Base-by-base conservation (phyloP, 805 yeast species). In the Wickerhamomyces silvicola region DNA sequence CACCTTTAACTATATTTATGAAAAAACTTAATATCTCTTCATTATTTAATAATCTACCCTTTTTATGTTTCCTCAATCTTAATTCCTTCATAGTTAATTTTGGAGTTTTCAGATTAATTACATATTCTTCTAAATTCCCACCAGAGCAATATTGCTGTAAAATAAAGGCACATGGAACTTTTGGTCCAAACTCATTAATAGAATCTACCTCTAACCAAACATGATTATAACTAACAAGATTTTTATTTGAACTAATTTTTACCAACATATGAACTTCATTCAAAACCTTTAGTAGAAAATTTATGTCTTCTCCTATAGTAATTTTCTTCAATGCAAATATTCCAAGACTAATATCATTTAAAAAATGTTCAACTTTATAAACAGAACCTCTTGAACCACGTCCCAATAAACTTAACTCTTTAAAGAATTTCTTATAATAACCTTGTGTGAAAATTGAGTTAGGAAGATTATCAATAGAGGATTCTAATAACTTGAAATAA, bases 61-160 rank as follows among this genome's bases (percentile, higher is more conserved):
- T 22, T n/a, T n/a, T n/a, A n/a, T 32, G 22, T 24, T 29, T 31
- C 18, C 49, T 51, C 15, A 56, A 52, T 28, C 48, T 46, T 31
- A 50, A 41, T 42, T 56, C 63, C 36, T 72, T 68, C 41, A 54
- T 41, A 7, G 54, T 48, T 10, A 62, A 43, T 28, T 56, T 58
- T 1, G 73, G 69, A 16, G 51, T 46, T 24, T 52, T 50, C 31
- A 59, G 50, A 38, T 52, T 48, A 6, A 54, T 43, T 1, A 81
- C 63, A 41, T 80, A 67, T 33, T 77, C 82, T 46, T 87, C 95
- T 35, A 87, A 56, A 25, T 85, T 85, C 0, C 95, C 96, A 11
- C 95, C 95, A 31, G 75, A 80, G 50, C 95, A 87, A 51, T 81
- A 87, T 50, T 87, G 95, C 54, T 83, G 90, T 10, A 87, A 60